These are phyloP conservation scores for Citeromyces nyonsensis DNA, from an alignment of 805 yeast species.

Conservation along the genomic window DNA sequence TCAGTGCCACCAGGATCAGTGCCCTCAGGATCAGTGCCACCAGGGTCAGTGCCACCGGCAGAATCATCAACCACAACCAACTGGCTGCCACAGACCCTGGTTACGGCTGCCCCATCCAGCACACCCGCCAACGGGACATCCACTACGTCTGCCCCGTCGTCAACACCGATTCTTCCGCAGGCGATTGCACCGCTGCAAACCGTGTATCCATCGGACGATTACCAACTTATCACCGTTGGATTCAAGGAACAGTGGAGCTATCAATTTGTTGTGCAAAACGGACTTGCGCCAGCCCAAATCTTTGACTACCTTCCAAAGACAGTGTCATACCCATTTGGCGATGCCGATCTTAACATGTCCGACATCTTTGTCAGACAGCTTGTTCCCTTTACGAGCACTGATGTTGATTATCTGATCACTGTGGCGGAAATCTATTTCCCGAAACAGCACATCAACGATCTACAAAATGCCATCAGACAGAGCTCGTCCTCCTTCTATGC, in stretches of 20 bases:
- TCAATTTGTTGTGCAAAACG: slow-evolving; percentile 61
- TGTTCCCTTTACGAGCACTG: slow-evolving; percentile 54
- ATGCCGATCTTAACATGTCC: slow-evolving; percentile 11
- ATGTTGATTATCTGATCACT: slow-evolving; percentile 55
- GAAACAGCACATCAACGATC: slow-evolving; percentile 22
- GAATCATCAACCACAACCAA: slow-evolving; percentile 1
- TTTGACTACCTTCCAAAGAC: slow-evolving; percentile 74
- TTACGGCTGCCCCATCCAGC: not conserved
- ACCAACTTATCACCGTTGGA: slow-evolving; percentile 54
- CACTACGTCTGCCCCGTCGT: not conserved
- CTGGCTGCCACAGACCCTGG: slow-evolving; percentile 2
- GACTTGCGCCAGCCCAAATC: slow-evolving; percentile 71
- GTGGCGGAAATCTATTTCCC: slow-evolving; percentile 86
- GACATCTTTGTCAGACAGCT: slow-evolving; percentile 48
- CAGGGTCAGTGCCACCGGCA: not conserved
- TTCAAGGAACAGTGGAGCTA: slow-evolving; percentile 71
- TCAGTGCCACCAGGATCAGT: not conserved
- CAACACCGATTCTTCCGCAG: slow-evolving; percentile 36
- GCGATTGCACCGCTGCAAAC: slow-evolving; percentile 53
- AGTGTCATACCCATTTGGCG: slow-evolving; percentile 41
- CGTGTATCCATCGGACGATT: slow-evolving; percentile 29
- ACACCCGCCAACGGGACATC: not conserved
- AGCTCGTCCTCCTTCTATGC: slow-evolving; percentile 42
- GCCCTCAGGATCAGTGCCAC: too few relatives aligned
- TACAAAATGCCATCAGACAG: slow-evolving; percentile 34